Evolutionary conservation across 768 basidiomycete species (phyloP), one percentile per base, ranked within the genome.

Genomic region (Solioccasus polychromus): DNA sequence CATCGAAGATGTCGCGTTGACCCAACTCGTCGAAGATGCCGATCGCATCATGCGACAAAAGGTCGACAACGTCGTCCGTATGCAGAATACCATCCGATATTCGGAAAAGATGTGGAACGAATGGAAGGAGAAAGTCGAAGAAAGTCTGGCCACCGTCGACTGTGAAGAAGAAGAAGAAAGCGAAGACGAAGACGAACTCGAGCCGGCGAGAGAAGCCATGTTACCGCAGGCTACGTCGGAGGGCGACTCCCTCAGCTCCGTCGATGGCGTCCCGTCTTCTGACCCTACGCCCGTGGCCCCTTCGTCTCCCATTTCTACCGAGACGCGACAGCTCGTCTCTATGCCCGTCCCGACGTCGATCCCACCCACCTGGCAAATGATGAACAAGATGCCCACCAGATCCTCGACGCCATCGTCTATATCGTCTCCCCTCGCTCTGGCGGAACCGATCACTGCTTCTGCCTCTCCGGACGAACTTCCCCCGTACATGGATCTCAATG

Each of bases 41-140:
- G 92, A 94, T 54, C 81, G 89, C 28, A 77, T 94, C 39, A 88
- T 94, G 78, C 76, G 90, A 25, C 85, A 90, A 68, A 99, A 99
- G 75, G 80, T 93, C 52, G 93, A 94, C 65, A 92, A 87, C 54
- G 90, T 97, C 39, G 88, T 92, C 51, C 83, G 96, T 30, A 83
- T 99, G 83, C 91, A 95, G 68, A 96, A 95, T 61, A 97, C 93
- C 17, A 93, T 99, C 55, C 77, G 90, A 43, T 98, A 98, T 66
- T 85, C 92, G 31, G 96, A 98, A 72, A 95, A 94, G 71, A 89
- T 96, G 24, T 84, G 95, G 72, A 86, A 87, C 57, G 96, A 98
- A 68, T 98, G 95, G 94, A 88, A 97, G 67, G 87, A 89, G 59
- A 83, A 80, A 55, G 85, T 96, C 12, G 85, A 82, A 49, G 77